These are phyloP conservation scores for Plasmodium gonderi DNA, from an alignment of 169 alveolate genomes.

Conservation along the genomic window DNA sequence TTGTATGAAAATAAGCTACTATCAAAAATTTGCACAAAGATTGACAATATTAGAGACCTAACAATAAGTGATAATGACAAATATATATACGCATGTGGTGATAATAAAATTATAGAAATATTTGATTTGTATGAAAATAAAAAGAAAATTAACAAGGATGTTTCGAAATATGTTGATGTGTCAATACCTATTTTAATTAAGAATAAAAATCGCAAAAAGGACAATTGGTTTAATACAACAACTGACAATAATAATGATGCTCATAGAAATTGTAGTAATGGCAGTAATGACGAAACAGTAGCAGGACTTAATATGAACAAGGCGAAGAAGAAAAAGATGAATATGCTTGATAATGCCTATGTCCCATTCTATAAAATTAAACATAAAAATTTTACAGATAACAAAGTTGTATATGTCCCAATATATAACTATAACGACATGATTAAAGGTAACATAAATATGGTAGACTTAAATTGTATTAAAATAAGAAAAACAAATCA, in stretches of 20 bases:
- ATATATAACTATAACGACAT: conserved; percentile 50
- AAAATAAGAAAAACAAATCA: conserved; percentile 36
- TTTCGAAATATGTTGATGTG: conserved; percentile 44
- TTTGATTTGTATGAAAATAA: conserved; percentile 40
- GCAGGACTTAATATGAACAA: not conserved
- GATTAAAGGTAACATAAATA: conserved; percentile 48
- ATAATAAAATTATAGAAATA: conserved; percentile 53
- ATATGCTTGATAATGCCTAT: conserved; percentile 19
- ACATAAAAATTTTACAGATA: conserved; percentile 24
- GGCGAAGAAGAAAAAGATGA: not conserved
- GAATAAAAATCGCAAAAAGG: not conserved
- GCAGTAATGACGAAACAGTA: not conserved
- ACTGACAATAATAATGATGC: not conserved
- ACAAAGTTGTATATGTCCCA: conserved; percentile 43
- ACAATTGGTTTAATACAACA: not conserved
- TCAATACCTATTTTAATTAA: conserved; percentile 53
- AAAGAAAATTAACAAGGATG: conserved; percentile 22
- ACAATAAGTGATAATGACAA: conserved; percentile 72
- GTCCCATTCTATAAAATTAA: conserved; percentile 39
- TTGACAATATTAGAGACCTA: conserved; percentile 57
- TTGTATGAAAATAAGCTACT: conserved; percentile 61
- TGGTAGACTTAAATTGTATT: conserved; percentile 46
- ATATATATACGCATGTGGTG: conserved; percentile 75
- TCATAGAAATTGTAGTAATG: not conserved
- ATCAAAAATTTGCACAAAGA: conserved; percentile 44